Evolutionary conservation across 805 yeast species (phyloP), one percentile per base, ranked within the genome.

Genomic region (Starmerella asiatica): DNA sequence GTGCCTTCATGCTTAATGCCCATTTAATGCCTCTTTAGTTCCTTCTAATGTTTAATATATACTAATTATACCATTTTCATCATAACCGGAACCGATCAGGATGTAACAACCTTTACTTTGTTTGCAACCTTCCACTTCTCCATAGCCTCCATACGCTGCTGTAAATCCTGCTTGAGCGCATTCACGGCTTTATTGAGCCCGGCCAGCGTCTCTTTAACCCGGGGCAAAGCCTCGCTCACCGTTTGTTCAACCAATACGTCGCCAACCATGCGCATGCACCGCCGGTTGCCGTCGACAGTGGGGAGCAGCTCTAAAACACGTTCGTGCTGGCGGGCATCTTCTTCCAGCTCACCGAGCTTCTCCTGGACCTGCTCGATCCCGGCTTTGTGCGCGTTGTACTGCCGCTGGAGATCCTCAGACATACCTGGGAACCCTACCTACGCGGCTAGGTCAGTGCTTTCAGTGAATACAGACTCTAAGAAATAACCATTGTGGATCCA

Each of bases 251-350:
- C 80, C 24, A 88, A 67, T 3, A 86, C 94, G 8, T 94, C 93
- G 20, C 95, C 96, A 24, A 88, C 71, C 95, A 91, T 84, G 53
- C 93, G 75, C 62, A 75, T 85, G 54, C 96, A 84, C 55, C 77
- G 76, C 45, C 98, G 72, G 33, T 69, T 74, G 2, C 50, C 46
- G 19, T 76, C 75, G 8, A 74, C 63, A 1, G 60, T 63, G 32
- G 58, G 47, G 23, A 80, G 59, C 2, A 88, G 76, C 17, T 67
- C 70, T 12, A 77, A 52, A 1, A 80, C 91, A 15, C 78, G 61
- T 28, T 63, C 64, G 48, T 65, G 68, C 50, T 65, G 69, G 32
- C 61, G 67, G 23, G 56, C 42, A 34, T 65, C 68, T 33, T 56
- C 38, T 37, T 64, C 65, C n/a, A 65, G 50, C 48, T 65, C 66